phyloP scores from a whole-genome alignment of 2,329 filamentous ascomycete species.

The Ceratocystis colombiana region DNA sequence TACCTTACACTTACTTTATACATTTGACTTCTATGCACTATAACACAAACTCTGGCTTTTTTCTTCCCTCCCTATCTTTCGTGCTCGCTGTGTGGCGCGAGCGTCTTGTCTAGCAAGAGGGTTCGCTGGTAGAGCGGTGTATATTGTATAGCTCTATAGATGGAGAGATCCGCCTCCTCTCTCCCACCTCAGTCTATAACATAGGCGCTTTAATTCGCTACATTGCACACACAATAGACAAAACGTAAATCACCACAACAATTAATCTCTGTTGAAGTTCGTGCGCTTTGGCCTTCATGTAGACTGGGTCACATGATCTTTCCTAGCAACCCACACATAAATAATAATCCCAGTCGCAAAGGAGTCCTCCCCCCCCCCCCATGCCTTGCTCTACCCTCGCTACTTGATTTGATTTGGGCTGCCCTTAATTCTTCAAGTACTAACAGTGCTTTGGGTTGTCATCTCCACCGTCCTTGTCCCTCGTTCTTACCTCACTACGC shows the following conservation, averaged over 20 bases:
- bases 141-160: neutral
- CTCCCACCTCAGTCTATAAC: neutral
- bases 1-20: slow-evolving; percentile 1
- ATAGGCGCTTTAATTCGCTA: neutral
- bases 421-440: neutral
- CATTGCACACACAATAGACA: neutral
- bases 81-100: neutral
- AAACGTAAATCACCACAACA: neutral
- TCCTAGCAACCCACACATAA: neutral
- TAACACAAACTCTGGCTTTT: neutral
- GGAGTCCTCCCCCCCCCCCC: neutral
- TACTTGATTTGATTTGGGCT: neutral
- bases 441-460: neutral
- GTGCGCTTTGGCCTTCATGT: slow-evolving; percentile 1
- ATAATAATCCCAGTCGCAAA: neutral
- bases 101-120: neutral
- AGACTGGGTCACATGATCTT: slow-evolving; percentile 7
- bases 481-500: neutral
- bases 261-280: neutral
- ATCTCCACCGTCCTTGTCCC: neutral
- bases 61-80: neutral
- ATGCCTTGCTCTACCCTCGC: neutral
- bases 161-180: neutral
- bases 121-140: neutral
- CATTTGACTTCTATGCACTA: neutral